Evolutionary conservation across 306 rosid species (phyloP), one percentile per base, ranked within the genome.

Genomic region (Prinsepia uniflora): DNA sequence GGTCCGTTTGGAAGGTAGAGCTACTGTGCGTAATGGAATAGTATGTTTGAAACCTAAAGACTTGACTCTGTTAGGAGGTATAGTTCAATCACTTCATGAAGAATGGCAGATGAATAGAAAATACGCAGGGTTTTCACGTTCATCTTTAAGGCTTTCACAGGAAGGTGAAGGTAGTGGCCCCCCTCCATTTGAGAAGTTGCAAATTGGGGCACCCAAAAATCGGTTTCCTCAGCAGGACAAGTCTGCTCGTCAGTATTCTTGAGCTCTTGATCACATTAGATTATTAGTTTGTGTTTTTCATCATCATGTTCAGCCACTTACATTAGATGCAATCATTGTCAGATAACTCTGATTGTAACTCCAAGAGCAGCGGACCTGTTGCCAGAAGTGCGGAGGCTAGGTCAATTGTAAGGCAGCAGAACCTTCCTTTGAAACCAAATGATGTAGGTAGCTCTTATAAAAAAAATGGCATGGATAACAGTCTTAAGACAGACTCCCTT

Each of bases 21-120:
- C 85, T 79, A 67, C 72, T 0, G 65, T 94, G 72, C 86, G 71
- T 64, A 76, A 77, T 50, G 92, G 95, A 61, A 81, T 91, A 68
- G 82, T 84, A 30, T 94, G 99, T 76, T 84, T 94, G 76, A 85
- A 74, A 75, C 84, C 97, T 41, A 81, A 83, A 64, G 92, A 73
- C 34, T 30, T 91, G 81, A 84, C 89, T 14, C 65, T 94, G 63
- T 79, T 94, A 55, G 97, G 99, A 74, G 97, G 97, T 68, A 78
- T 86, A 75, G 99, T 91, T 61, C 87, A 85, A 62, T 67, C 96
- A 24, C 96, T 94, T 24, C 76, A 86, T 77, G 97, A 94, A 73
- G 98, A 90, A 75, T 94, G 98, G 98, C 81, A 90, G 82, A 83
- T 94, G 97, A 90, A 90, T 80, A 52, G 78, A 75, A 94, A 89